These are phyloP conservation scores for Sarocladium strictum DNA, from an alignment of 2,329 filamentous ascomycete genomes.

Conservation along the genomic window DNA sequence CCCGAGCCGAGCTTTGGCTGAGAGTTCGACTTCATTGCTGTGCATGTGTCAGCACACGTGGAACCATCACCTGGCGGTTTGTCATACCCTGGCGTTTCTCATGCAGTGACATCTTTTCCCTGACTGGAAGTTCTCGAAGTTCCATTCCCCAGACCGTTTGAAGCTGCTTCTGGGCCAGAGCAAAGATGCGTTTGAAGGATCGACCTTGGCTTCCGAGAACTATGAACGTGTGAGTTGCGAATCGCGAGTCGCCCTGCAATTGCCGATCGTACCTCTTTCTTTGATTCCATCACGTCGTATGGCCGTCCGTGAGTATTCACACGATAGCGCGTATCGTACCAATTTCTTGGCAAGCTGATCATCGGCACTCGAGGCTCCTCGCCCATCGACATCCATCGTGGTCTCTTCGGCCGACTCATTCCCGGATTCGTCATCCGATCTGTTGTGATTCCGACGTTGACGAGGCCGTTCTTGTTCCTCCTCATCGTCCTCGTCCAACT, in stretches of 20 bases:
- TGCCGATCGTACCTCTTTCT: slow-evolving; percentile 50
- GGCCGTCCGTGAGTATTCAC: slow-evolving; percentile 55
- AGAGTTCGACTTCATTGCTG: slow-evolving; percentile 38
- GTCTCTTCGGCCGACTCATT: slow-evolving; percentile 28
- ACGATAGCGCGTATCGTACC: slow-evolving; percentile 62
- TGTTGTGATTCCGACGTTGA: slow-evolving; percentile 22
- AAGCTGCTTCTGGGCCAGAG: slow-evolving; percentile 67
- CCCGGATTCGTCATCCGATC: neutral
- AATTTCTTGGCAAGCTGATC: slow-evolving; percentile 57
- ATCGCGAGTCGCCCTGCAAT: neutral
- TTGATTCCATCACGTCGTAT: slow-evolving; percentile 58
- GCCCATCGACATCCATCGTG: slow-evolving; percentile 24
- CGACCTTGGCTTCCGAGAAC: slow-evolving; percentile 67
- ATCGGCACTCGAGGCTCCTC: slow-evolving; percentile 33
- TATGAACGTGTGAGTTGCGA: slow-evolving; percentile 19
- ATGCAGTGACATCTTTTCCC: slow-evolving; percentile 74
- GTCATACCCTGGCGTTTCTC: slow-evolving; percentile 65
- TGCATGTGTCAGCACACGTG: slow-evolving; percentile 11
- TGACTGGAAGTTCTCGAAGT: slow-evolving; percentile 73
- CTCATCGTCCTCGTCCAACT: slow-evolving; percentile 24
- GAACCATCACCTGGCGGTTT: neutral
- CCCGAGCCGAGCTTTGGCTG: slow-evolving; percentile 55
- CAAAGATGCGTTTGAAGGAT: slow-evolving; percentile 73
- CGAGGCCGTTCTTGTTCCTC: slow-evolving; percentile 26
- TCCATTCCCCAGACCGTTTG: slow-evolving; percentile 82